A percentile compares a stretch with the other conserved stretches of the same genome.
phyloP scores from a whole-genome alignment of 176 grass and related monocot species.

The Alloteropsis semialata region DNA sequence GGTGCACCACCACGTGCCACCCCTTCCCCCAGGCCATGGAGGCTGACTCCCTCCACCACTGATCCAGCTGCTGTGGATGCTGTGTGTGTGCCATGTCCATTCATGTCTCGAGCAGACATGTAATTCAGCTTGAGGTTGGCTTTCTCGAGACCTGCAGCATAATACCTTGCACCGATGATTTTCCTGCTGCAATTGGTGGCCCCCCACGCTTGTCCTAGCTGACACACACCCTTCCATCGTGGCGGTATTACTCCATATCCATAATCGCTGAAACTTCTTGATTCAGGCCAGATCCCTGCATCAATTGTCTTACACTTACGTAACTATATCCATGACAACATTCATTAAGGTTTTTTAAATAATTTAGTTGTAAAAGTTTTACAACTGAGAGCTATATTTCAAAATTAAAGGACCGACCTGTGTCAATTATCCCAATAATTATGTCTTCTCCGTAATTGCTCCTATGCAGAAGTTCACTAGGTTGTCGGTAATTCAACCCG shows the following conservation, averaged over 20 bases:
- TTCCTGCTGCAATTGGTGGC: constrained; percentile 32
- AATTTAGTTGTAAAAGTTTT: not conserved
- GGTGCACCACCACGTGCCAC: not conserved
- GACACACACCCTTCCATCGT: constrained; percentile 43
- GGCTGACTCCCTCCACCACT: constrained; percentile 23
- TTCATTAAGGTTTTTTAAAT: constrained; percentile 3
- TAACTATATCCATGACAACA: not conserved
- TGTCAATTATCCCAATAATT: constrained; percentile 28
- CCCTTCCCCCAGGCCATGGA: constrained; percentile 7
- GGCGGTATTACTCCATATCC: constrained; percentile 3
- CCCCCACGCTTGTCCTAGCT: constrained; percentile 23
- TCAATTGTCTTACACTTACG: not conserved
- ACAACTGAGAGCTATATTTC: not conserved
- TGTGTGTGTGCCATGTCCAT: constrained; percentile 26
- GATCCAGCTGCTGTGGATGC: constrained; percentile 11
- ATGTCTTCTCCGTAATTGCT: constrained; percentile 42
- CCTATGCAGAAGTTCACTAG: constrained; percentile 21
- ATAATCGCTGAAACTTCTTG: constrained; percentile 36
- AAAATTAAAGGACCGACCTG: constrained; percentile 15
- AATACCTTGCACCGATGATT: constrained; percentile 35
- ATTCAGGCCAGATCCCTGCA: constrained; percentile 8
- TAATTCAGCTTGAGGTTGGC: constrained; percentile 5
- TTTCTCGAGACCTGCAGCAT: constrained; percentile 27
- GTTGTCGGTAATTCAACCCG: constrained; percentile 16
- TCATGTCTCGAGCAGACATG: constrained; percentile 27